Base-by-base conservation (phyloP, 331 rosid genomes). In the Stylosanthes scabra region DNA sequence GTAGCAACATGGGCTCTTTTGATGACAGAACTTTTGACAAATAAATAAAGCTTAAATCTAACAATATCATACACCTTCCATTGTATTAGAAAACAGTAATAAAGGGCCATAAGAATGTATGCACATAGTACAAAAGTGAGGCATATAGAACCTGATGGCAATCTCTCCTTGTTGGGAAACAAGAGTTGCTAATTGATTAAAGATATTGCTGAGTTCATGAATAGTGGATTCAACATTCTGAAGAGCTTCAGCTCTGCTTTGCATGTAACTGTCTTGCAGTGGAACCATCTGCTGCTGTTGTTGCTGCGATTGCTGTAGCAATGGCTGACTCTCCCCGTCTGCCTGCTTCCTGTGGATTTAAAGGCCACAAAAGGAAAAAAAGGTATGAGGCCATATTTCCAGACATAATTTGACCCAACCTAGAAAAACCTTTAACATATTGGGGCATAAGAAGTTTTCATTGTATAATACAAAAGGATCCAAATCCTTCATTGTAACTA, bases 101-200 rank as follows among this genome's bases (percentile, higher is more conserved):
- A 34, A 52, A 56, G 56, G 37, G 11, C 51, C 70, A 66, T 12
- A 4, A 39, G 27, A 44, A 39, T 14, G 13, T 62, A 72, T 62
- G 15, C 9, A 10, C 51, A 58, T 42, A 58, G 68, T 52, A 44
- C 75, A 65, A 40, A 41, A 82, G 57, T 52, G 59, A 68, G 50
- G 41, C 44, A 59, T 20, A 77, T 56, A 67, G 60, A 80, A 92
- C 97, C 98, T 95, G 83, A 95, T 90, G 51, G 99, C 99, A 72
- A 95, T 71, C 75, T 92, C 97, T 83, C 96, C 97, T 82, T 95
- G 97, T 81, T 95, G 93, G 75, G 98, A 95, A 73, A 95, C 98
- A 72, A 92, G 93, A 15, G 98, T 95, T 50, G 98, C 98, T 51
- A 90, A 86, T 75, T 95, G 97, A 86, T 90, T 95, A 69, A 95